Evolutionary conservation across 2,329 filamentous ascomycete species (phyloP), one percentile per base, ranked within the genome.

Genomic region (Penicillium paneum): DNA sequence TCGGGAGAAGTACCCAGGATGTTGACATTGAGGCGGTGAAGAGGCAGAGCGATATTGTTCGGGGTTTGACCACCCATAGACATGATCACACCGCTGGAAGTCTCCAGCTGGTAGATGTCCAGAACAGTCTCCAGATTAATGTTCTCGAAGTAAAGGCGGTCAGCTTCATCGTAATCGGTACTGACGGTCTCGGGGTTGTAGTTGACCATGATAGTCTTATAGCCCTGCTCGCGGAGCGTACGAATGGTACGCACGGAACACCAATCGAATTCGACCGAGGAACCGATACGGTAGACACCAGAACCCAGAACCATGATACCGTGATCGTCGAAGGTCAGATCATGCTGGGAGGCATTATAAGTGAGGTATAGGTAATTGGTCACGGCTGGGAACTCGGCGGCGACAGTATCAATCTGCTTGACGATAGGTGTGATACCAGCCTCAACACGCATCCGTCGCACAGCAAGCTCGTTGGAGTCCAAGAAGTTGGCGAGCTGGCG

Each of bases 251-350:
- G 83, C 28, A 99, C 94, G 5, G 94, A 96, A 74, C 94, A 97
- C 94, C 94, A 99, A 75, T 99, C 94, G 73, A 99, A 99, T 71
- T 99, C 94, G 55, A 99, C 94, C 0, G 93, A 97, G 0, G 92
- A 97, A 62, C 94, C 94, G 61, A 99, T 99, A 57, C 94, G 86
- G 80, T 97, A 97, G 10, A 97, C 92, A 74, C 93, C 93, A 31
- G 92, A 97, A 13, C 93, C 93, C 29, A 97, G 81, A 8, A 99
- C 93, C 91, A 97, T 97, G 57, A 97, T 84, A 68, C 94, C 94
- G 59, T 93, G 86, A 69, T 99, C 94, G 10, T 91, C 81, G 68
- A 97, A 97, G 13, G 72, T 71, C 52, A 97, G 79, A 66, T 99
- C 94, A 63, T 89, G 87, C 73, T 93, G 89, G 0, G 85, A 86